Evolutionary conservation across 805 yeast genomes (phyloP).

Genomic region (Torulaspora microellipsoides): DNA sequence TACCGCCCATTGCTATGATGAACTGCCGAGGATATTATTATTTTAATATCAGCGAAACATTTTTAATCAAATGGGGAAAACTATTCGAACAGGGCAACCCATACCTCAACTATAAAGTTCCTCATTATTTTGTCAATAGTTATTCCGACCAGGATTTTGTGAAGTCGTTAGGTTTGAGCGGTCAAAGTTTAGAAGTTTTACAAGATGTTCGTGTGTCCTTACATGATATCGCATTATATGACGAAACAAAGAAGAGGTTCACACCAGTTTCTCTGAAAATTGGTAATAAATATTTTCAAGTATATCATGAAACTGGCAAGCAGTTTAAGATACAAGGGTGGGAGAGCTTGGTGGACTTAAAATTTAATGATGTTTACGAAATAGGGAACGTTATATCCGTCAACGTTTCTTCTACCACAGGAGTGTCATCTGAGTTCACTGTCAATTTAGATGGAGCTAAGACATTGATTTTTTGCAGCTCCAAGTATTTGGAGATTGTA

Average conservation of each 20-base stretch:
- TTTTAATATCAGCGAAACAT: slow-evolving; percentile 37
- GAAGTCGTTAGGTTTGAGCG: slow-evolving; percentile 43
- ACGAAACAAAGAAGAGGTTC: slow-evolving; percentile 44
- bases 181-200: slow-evolving; percentile 39
- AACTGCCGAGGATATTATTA: slow-evolving; percentile 54
- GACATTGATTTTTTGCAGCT: slow-evolving; percentile 42
- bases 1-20: slow-evolving; percentile 47
- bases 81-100: slow-evolving; percentile 24
- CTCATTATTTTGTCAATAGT: slow-evolving; percentile 42
- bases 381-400: slow-evolving; percentile 41
- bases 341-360: slow-evolving; percentile 35
- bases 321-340: slow-evolving; percentile 36
- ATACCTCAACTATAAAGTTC: slow-evolving; percentile 28
- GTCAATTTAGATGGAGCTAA: slow-evolving; percentile 37
- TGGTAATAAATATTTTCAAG: slow-evolving; percentile 65
- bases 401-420: slow-evolving; percentile 40
- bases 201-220: slow-evolving; percentile 50
- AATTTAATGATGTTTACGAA: slow-evolving; percentile 41
- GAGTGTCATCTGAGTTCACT: slow-evolving; percentile 48
- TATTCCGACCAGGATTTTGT: slow-evolving; percentile 43
- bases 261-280: slow-evolving; percentile 60
- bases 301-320: slow-evolving; percentile 43
- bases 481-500: slow-evolving; percentile 59
- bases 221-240: slow-evolving; percentile 49
- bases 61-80: slow-evolving; percentile 22